These are phyloP conservation scores for Carallia pectinifolia DNA, from an alignment of 345 rosid species.

Conservation along the genomic window DNA sequence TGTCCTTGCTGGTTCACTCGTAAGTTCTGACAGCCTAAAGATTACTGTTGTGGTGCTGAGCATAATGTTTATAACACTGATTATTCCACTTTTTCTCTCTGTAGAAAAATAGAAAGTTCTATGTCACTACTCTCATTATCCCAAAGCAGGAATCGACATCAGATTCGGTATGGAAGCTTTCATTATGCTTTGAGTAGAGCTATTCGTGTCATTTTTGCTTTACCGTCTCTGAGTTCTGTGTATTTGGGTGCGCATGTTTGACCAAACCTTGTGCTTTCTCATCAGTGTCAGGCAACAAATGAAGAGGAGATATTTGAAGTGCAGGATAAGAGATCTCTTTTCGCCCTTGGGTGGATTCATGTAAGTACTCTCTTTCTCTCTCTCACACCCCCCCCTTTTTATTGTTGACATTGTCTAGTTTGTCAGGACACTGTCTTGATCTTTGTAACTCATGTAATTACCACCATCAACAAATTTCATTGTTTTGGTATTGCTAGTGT, in stretches of 20 bases:
- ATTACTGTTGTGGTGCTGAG: neutral
- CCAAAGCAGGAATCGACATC: slow-evolving; percentile 98
- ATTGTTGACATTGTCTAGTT: neutral
- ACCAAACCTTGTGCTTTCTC: slow-evolving; percentile 7
- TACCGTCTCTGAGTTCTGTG: neutral
- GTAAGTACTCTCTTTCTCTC: slow-evolving; percentile 43
- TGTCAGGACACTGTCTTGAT: neutral
- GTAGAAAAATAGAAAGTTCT: slow-evolving; percentile 90
- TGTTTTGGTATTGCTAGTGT: no score
- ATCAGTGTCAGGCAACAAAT: slow-evolving; percentile 88
- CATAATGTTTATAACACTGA: slow-evolving; percentile 15
- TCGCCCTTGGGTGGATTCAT: slow-evolving; percentile 99
- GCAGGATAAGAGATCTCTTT: slow-evolving; percentile 89
- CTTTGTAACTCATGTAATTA: neutral
- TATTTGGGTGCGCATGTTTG: no score
- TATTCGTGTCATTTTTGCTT: slow-evolving; percentile 9
- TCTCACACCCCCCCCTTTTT: neutral
- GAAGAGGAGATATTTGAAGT: slow-evolving; percentile 99
- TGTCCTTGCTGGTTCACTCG: slow-evolving; percentile 92
- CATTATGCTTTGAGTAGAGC: slow-evolving; percentile 2
- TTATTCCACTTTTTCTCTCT: slow-evolving; percentile 18
- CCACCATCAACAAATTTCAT: no score
- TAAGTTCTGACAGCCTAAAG: slow-evolving; percentile 41
- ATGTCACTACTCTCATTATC: slow-evolving; percentile 84
- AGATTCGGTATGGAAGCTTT: slow-evolving; percentile 59